Conservation (phyloP, 1,284 basidiomycete species). For the Leucoagaricus sp. region DNA sequence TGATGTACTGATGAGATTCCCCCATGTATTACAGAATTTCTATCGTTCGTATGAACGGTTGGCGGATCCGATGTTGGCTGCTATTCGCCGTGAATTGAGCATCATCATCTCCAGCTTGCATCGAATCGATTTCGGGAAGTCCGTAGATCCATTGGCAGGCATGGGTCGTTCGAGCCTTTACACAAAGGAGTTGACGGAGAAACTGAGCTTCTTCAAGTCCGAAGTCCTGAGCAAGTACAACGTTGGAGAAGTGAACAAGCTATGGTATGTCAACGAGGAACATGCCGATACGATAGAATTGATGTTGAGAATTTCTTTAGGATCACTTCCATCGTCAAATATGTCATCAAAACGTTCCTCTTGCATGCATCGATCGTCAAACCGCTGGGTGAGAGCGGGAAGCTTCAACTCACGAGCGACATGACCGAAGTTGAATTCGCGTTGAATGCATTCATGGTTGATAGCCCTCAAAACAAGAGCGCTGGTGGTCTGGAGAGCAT, state of each 20-base stretch:
- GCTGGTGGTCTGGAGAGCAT: constrained; percentile 54
- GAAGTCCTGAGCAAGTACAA: constrained; percentile 75
- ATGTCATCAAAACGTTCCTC: constrained; percentile 82
- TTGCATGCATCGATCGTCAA: constrained; percentile 87
- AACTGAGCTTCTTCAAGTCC: constrained; percentile 75
- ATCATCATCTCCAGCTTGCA: constrained; percentile 82
- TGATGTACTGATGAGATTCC: constrained; percentile 11
- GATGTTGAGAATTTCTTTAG: constrained; percentile 48
- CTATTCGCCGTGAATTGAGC: constrained; percentile 78
- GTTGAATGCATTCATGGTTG: constrained; percentile 73
- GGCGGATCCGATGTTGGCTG: constrained; percentile 68
- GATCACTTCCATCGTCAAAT: constrained; percentile 68
- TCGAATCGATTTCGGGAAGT: constrained; percentile 77
- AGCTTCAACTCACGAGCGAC: constrained; percentile 89
- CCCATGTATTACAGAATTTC: constrained; percentile 49
- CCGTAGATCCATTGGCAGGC: constrained; percentile 60
- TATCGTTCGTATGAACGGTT: constrained; percentile 61
- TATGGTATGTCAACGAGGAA: constrained; percentile 82
- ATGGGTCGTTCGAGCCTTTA: constrained; percentile 79
- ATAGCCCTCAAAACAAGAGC: constrained; percentile 57
- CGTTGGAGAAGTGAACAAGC: constrained; percentile 67
- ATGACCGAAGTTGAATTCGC: constrained; percentile 96
- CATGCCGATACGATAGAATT: too few species aligned
- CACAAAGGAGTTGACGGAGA: constrained; percentile 89
- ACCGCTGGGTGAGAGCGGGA: constrained; percentile 86